Evolutionary conservation across 2,329 filamentous ascomycete species (phyloP).

Genomic region (Neofusicoccum laricinum): DNA sequence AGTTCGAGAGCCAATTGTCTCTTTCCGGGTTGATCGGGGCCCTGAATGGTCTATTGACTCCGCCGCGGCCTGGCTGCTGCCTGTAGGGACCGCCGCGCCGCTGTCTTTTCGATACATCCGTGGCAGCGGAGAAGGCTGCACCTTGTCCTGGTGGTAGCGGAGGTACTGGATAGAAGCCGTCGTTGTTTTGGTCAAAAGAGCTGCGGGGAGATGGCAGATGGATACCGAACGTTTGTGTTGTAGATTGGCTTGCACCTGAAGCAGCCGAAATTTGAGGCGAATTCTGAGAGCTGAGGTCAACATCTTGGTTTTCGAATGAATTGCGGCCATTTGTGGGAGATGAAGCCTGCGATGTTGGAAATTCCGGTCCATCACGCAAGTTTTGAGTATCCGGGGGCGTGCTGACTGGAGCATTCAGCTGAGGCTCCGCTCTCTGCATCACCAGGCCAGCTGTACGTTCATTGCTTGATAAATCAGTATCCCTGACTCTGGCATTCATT

Average conservation of each 20-base stretch:
- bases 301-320: neutral
- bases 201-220: neutral
- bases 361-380: neutral
- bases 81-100: neutral
- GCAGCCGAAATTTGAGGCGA: neutral
- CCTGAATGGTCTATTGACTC: conserved; percentile 6
- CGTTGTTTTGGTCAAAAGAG: neutral
- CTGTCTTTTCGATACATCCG: no score
- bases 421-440: conserved; percentile 19
- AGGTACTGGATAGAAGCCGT: neutral
- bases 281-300: neutral
- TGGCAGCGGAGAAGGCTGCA: neutral
- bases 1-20: neutral
- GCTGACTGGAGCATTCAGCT: conserved; percentile 2
- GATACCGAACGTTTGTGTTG: neutral
- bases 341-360: neutral
- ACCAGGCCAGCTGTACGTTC: conserved; percentile 17
- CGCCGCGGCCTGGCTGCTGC: neutral
- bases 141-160: neutral
- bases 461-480: neutral
- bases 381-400: conserved; percentile 15
- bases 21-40: neutral
- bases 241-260: neutral
- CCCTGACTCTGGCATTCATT: conserved; percentile 34
- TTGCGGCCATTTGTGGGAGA: neutral